Conservation (phyloP, 2,329 filamentous ascomycete species). For the Botrytis cinerea region DNA sequence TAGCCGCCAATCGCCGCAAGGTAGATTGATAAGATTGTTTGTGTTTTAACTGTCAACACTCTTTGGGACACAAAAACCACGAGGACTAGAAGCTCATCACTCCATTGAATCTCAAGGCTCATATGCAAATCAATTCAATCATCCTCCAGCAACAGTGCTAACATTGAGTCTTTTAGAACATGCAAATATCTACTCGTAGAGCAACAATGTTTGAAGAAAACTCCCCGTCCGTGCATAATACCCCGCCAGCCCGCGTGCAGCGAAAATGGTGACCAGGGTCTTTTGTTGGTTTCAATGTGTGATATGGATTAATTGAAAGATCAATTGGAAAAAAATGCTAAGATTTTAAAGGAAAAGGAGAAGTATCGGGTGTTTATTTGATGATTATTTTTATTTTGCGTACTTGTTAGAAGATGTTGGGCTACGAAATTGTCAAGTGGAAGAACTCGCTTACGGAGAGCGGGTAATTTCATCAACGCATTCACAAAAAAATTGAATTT, state of each 20-base stretch:
- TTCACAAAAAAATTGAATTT: too few species aligned
- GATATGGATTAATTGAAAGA: neutral
- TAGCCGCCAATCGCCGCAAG: neutral
- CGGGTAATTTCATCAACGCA: neutral
- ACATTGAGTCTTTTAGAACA: neutral
- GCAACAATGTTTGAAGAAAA: neutral
- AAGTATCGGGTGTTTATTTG: neutral
- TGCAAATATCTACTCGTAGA: neutral
- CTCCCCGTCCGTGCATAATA: neutral
- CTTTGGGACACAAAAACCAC: neutral
- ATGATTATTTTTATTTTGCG: rapidly evolving
- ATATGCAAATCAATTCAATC: neutral
- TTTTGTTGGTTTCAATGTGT: neutral
- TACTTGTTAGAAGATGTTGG: neutral
- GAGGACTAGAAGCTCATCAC: neutral
- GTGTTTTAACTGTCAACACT: neutral
- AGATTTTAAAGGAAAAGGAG: neutral
- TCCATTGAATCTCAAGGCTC: neutral
- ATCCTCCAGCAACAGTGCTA: neutral
- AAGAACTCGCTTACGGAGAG: neutral
- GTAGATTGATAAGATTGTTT: neutral
- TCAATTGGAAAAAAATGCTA: neutral
- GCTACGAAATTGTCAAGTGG: neutral
- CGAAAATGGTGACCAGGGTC: neutral
- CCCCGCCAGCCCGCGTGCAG: neutral